Conservation (phyloP, 371 early-diverging fungal genomes). For the Synchytrium microbalum region DNA sequence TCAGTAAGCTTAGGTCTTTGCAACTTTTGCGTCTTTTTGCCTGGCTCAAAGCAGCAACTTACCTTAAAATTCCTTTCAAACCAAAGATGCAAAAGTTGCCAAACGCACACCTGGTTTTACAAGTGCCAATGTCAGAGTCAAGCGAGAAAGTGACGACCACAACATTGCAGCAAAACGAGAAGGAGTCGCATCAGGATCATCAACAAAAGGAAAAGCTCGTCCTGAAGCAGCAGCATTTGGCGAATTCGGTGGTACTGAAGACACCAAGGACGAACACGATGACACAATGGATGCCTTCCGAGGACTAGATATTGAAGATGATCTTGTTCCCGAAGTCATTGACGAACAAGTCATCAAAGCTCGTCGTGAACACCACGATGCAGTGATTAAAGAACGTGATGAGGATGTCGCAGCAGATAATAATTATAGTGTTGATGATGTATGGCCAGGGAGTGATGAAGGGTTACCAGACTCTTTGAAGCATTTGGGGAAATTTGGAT, state of each 20-base stretch:
- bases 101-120: too few relatives aligned
- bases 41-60: too few relatives aligned
- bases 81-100: too few relatives aligned
- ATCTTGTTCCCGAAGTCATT: not conserved
- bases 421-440: not conserved
- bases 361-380: not conserved
- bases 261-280: not conserved
- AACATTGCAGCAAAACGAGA: too few relatives aligned
- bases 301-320: not conserved
- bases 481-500: not conserved
- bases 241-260: not conserved
- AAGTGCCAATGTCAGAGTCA: too few relatives aligned
- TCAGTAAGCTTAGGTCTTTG: too few relatives aligned
- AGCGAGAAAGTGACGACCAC: too few relatives aligned
- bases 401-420: not conserved
- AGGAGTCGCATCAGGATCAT: too few relatives aligned
- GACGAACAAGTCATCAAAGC: not conserved
- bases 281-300: not conserved
- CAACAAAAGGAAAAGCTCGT: too few relatives aligned
- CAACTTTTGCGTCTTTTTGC: too few relatives aligned
- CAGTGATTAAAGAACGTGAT: not conserved
- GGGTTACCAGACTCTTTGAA: not conserved
- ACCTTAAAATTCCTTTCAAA: too few relatives aligned
- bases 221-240: too few relatives aligned
- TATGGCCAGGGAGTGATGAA: not conserved